Base-by-base conservation (phyloP, 148 eudicot genomes). In the Chenopodium album region DNA sequence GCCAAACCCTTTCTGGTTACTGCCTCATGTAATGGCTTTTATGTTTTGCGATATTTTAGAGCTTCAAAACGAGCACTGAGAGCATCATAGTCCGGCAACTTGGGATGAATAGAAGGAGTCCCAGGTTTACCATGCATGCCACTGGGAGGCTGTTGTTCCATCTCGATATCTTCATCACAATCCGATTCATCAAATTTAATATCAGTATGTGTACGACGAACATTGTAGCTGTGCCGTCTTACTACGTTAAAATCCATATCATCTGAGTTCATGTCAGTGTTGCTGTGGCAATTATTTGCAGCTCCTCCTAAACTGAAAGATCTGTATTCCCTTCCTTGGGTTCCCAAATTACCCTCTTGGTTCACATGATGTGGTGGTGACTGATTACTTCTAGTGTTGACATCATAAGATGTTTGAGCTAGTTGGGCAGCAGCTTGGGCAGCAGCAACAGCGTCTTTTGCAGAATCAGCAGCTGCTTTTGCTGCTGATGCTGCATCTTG, bases 61-160 rank as follows among this genome's bases (percentile, higher is more conserved):
- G 97, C 89, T 81, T 94, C 95, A 77, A 96, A 94, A 60, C 99
- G 97, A 46, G 99, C 95, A 80, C 95, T 81, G 73, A 96, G 88
- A n/a, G 83, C 77, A 79, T 96, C 98, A 72, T 91, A 94, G 82
- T 96, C 99, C 28, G 99, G 99, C 86, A 96, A 82, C 64, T 96
- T 94, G 41, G 97, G 98, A 86, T 91, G 98, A 79, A 89, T 87
- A 50, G 90, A 87, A 26, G 86, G 84, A 34, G 68, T 82, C 16
- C 80, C 84, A n/a, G 76, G 76, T 34, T 84, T 81, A 54, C 28
- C 76, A 64, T 87, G 88, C 32, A 60, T 66, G 12, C 72, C 82
- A 80, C 37, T 29, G 44, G 72, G 13, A 71, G 89, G 86, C 64
- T 83, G 83, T 48, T 90, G 82, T 59, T 89, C 92, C 85, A 82